Percentiles rank a stretch among this genome's conserved stretches.
phyloP scores from a whole-genome alignment of 345 rosid genomes.

The Sonneratia caseolaris region DNA sequence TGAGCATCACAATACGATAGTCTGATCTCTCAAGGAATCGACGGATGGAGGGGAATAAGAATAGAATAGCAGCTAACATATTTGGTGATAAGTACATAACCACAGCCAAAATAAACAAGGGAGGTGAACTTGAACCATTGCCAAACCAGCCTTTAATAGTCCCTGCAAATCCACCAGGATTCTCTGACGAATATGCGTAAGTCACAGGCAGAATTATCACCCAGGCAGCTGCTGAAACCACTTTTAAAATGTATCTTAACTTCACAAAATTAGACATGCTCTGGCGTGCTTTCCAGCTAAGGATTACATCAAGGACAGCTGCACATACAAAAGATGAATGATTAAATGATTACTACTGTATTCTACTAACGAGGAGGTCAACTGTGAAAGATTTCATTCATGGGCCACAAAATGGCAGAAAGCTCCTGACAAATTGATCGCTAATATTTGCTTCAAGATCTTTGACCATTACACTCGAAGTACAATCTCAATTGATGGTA shows the following conservation, averaged over 20 bases:
- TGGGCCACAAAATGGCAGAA: neutral
- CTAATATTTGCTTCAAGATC: neutral
- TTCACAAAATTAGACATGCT: constrained; percentile 91
- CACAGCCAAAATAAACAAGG: constrained; percentile 77
- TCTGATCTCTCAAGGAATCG: constrained; percentile 94
- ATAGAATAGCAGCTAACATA: constrained; percentile 77
- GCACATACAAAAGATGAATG: constrained; percentile 18
- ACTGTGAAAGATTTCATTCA: neutral
- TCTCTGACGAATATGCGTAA: constrained; percentile 84
- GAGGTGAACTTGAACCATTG: constrained; percentile 51
- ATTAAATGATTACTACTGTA: neutral
- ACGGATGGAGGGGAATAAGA: constrained; percentile 81
- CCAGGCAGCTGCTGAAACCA: constrained; percentile 92
- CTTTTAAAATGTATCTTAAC: constrained; percentile 89
- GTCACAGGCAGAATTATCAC: constrained; percentile 86
- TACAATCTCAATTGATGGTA: neutral
- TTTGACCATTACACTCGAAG: neutral
- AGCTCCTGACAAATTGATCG: neutral
- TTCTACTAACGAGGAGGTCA: neutral
- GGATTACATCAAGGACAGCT: constrained; percentile 93
- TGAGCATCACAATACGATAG: constrained; percentile 78
- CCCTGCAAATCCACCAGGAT: constrained; percentile 88
- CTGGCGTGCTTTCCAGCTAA: constrained; percentile 76
- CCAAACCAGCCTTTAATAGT: constrained; percentile 97
- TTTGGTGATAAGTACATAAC: constrained; percentile 84